A percentile compares a stretch with the other conserved stretches of the same genome.
Evolutionary conservation across 768 basidiomycete genomes (phyloP).

Genomic region (Auricularia cornea): DNA sequence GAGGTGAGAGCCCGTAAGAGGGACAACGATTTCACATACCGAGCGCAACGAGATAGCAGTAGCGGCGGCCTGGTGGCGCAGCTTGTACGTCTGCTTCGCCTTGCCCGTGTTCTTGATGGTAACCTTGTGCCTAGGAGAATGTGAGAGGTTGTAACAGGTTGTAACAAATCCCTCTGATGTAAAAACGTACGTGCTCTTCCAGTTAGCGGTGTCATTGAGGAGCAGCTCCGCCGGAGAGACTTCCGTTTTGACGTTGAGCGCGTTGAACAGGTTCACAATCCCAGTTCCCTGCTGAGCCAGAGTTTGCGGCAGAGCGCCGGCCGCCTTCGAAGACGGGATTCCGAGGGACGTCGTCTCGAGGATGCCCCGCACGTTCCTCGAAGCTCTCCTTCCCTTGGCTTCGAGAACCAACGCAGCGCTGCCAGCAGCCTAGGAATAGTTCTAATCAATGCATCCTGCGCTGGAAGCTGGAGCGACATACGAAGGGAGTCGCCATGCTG

Average conservation of each 20-base stretch:
- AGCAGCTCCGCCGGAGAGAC: conserved; percentile 25
- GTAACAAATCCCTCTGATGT: conserved; percentile 5
- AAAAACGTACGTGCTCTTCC: conserved; percentile 7
- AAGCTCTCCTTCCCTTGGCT: conserved; percentile 6
- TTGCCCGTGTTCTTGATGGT: conserved; percentile 4
- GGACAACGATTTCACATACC: background rate
- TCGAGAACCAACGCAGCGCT: conserved; percentile 12
- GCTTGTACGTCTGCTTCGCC: conserved; percentile 10
- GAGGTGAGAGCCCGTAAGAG: background rate
- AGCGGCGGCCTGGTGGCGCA: conserved; percentile 20
- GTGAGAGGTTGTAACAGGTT: background rate
- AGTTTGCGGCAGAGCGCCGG: conserved; percentile 8
- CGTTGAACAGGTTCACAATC: conserved; percentile 25
- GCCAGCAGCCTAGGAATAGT: conserved; percentile 19
- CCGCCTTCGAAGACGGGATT: conserved; percentile 4
- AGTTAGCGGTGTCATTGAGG: conserved; percentile 33
- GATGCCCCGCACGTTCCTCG: conserved; percentile 3
- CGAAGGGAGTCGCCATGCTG: conserved; percentile 9
- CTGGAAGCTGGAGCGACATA: background rate
- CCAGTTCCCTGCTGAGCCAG: conserved; percentile 15
- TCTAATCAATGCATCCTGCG: conserved; percentile 33
- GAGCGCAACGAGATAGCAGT: conserved; percentile 16
- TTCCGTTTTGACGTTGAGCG: conserved; percentile 21
- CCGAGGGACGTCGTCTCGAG: conserved; percentile 11
- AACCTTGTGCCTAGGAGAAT: background rate